Percentiles rank a stretch among this genome's conserved stretches.
phyloP scores from a whole-genome alignment of 441 rosid species.

The Theobroma grandiflorum region DNA sequence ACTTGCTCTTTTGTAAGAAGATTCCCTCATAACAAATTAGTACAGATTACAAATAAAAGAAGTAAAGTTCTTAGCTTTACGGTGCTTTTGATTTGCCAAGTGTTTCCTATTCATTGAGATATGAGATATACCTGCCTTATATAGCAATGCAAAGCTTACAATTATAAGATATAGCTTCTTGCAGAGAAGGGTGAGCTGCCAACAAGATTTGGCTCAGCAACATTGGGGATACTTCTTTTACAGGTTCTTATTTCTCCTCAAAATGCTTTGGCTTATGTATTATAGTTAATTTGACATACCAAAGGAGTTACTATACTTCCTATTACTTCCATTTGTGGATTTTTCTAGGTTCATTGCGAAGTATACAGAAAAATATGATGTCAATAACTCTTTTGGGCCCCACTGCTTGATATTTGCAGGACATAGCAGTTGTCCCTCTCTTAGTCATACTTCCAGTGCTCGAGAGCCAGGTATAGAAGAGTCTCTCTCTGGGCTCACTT shows the following conservation, averaged over 20 bases:
- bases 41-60: not conserved
- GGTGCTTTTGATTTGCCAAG: not conserved
- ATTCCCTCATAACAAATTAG: not conserved
- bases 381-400: slow-evolving; percentile 34
- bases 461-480: slow-evolving; percentile 80
- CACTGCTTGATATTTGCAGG: slow-evolving; percentile 61
- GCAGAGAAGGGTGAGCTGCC: slow-evolving; percentile 99
- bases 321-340: slow-evolving; percentile 21
- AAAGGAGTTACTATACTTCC: slow-evolving; percentile 31
- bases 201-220: slow-evolving; percentile 97
- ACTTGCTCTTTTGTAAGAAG: not conserved
- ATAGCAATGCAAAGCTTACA: slow-evolving; percentile 43
- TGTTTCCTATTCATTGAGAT: not conserved
- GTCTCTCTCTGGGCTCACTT: not conserved
- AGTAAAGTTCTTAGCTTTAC: not conserved
- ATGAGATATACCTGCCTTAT: slow-evolving; percentile 4
- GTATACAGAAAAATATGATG: slow-evolving; percentile 28
- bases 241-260: slow-evolving; percentile 62
- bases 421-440: slow-evolving; percentile 95
- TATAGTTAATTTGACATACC: slow-evolving; percentile 9
- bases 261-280: slow-evolving; percentile 11
- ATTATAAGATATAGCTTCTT: slow-evolving; percentile 74
- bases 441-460: slow-evolving; percentile 92
- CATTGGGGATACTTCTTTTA: slow-evolving; percentile 94
- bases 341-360: slow-evolving; percentile 30